Percentiles rank a stretch among this genome's conserved stretches.
Evolutionary conservation across 2,329 filamentous ascomycete species (phyloP).

Genomic region (Microcera coccophila): DNA sequence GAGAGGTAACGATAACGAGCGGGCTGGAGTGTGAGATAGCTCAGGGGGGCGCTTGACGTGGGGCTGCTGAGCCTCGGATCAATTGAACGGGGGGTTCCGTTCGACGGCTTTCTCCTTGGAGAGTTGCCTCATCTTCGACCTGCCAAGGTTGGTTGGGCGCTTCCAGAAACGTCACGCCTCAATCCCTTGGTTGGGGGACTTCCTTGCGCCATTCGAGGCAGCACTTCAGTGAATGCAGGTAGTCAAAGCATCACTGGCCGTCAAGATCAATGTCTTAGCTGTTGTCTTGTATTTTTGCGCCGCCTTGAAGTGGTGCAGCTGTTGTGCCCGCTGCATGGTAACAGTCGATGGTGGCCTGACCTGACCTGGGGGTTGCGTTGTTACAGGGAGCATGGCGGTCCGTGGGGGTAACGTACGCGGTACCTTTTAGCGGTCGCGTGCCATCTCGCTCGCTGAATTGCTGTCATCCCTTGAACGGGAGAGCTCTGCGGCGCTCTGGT

Average conservation of each 20-base stretch:
- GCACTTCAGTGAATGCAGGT: background rate
- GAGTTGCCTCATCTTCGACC: background rate
- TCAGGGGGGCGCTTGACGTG: too few species aligned
- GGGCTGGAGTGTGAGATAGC: too few species aligned
- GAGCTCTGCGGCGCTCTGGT: too few species aligned
- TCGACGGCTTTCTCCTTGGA: background rate
- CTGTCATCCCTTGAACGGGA: too few species aligned
- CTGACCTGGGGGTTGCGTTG: background rate
- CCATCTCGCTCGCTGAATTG: too few species aligned
- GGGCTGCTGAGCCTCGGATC: background rate
- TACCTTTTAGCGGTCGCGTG: background rate
- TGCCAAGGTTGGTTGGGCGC: background rate
- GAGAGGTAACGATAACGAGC: too few species aligned
- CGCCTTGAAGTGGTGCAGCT: too few species aligned
- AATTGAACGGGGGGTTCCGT: background rate
- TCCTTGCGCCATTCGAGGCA: background rate
- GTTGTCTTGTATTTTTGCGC: too few species aligned
- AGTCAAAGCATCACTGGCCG: background rate
- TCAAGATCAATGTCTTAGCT: too few species aligned
- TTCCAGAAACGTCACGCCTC: background rate
- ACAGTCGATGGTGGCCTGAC: too few species aligned
- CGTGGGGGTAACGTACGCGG: background rate
- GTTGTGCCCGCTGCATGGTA: too few species aligned
- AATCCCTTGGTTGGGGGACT: background rate
- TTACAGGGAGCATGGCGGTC: conserved; percentile 2